phyloP scores from a whole-genome alignment of 2,329 filamentous ascomycete species.

The Pseudopyricularia javanii region DNA sequence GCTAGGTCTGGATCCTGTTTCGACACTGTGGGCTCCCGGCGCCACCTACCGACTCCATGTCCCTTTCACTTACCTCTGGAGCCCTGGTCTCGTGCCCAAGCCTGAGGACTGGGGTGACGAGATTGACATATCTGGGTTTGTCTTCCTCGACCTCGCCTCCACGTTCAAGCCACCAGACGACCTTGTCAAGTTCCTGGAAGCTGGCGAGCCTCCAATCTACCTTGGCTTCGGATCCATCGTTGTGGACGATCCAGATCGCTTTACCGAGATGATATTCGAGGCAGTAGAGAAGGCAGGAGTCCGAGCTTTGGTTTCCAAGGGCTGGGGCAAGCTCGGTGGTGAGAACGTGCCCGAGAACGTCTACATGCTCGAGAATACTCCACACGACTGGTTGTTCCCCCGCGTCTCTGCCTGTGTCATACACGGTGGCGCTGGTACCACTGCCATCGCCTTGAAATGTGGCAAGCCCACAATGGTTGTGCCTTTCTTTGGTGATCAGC shows the following conservation, averaged over 20 bases:
- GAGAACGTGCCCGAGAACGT: constrained; percentile 49
- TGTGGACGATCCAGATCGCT: constrained; percentile 55
- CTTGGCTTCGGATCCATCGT: constrained; percentile 70
- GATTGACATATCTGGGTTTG: constrained; percentile 66
- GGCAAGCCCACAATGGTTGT: constrained; percentile 65
- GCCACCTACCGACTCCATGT: constrained; percentile 62
- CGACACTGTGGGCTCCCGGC: constrained; percentile 65
- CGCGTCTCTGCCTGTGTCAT: constrained; percentile 55
- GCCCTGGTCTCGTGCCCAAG: constrained; percentile 52
- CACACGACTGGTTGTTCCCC: constrained; percentile 68
- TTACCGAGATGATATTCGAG: constrained; percentile 61
- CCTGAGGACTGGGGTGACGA: constrained; percentile 56
- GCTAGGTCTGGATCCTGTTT: constrained; percentile 60
- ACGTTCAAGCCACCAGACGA: constrained; percentile 44
- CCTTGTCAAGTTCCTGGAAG: constrained; percentile 41
- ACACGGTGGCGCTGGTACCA: constrained; percentile 69
- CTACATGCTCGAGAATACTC: constrained; percentile 61
- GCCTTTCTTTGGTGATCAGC: constrained; percentile 70
- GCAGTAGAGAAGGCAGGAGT: constrained; percentile 54
- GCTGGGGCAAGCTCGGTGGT: constrained; percentile 61
- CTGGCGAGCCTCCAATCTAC: constrained; percentile 51
- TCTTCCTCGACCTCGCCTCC: constrained; percentile 60
- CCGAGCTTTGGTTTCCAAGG: constrained; percentile 60
- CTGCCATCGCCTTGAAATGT: constrained; percentile 60
- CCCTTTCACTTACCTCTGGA: constrained; percentile 65